Base-by-base conservation (phyloP, 1,284 basidiomycete genomes). In the Boletus semigastroideus region DNA sequence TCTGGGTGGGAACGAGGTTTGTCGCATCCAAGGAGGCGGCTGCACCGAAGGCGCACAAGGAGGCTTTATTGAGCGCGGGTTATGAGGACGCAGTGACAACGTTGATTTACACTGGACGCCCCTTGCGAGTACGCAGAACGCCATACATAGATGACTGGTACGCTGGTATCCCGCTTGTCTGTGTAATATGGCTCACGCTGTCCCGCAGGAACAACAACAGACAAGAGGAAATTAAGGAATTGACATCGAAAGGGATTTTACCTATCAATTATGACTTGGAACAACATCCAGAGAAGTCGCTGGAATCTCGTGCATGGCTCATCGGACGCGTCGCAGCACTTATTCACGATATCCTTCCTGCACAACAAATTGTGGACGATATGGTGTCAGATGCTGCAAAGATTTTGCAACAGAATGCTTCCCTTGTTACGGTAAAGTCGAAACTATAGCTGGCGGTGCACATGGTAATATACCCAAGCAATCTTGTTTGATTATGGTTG, bases 31-130 rank as follows among this genome's bases (percentile, higher is more conserved):
- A 72, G 17, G 92, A 95, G 69, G 91, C 92, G 31, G 80, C 78
- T 33, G 93, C 93, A 5, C 86, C 90, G 2, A 86, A 87, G 67
- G 78, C 78, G 55, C 93, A 95, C 75, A 94, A 95, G 73, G 84
- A 94, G 14, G 77, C 82, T 59, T 64, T 90, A 22, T 52, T 88
- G 40, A 78, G 72, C 51, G 83, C 86, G 20, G 76, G 84, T 9
- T 84, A 79, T 61, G 87, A 86, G 51, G 90, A 90, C 66, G 84
- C 84, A 11, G 75, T 86, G 45, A 83, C 83, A 19, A 94, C 93
- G 8, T 66, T 93, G 43, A 94, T 95, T 63, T 94, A 85, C 74
- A 90, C 87, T 49, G 94, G 94, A 20, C 84, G 94, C 28, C 94
- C 94, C 12, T 74, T 97, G 59, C 84, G 92, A 39, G 89, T 95